Evolutionary conservation across 2,329 filamentous ascomycete species (phyloP), one percentile per base, ranked within the genome.

Genomic region (Cytospora paraplurivora): DNA sequence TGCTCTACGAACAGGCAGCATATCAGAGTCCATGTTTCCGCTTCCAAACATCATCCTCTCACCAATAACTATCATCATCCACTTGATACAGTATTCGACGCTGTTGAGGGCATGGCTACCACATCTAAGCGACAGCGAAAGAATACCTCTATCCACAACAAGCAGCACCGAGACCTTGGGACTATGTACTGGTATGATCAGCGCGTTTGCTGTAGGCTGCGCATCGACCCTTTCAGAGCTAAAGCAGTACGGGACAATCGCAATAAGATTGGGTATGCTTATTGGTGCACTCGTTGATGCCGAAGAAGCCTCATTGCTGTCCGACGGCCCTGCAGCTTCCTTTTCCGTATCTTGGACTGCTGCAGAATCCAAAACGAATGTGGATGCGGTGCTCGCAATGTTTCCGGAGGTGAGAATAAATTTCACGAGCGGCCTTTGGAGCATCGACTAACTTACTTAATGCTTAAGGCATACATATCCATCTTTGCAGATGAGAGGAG

Each of bases 271-370:
- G 3, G 77, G 70, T 0, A 71, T 77, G 70, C 67, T 77, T 1
- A 71, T 77, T 34, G 78, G 76, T 0, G 72, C 70, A 0, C 34
- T 78, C 6, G 75, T 78, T 0, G 78, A 78, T 65, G 71, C 70
- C 5, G 63, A 74, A 15, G 74, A 78, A n/a, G 66, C 34, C 33
- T 50, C 44, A 32, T 33, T 21, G n/a, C 19, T 35, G n/a, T 12
- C 21, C 19, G 34, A 44, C 4, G 54, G 54, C 19, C 38, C 37
- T n/a, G 34, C 54, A 32, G 37, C 17, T 37, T 56, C 35, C 5
- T 44, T 56, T 12, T 41, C 54, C n/a, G n/a, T 56, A 8, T 32
- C 37, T 15, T 56, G 54, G 54, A 44, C 56, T 12, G 32, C 32
- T 13, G 56, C 56, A 34, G 56, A 59, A 35, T 38, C 49, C 41